phyloP scores from a whole-genome alignment of 2,329 filamentous ascomycete species.

The Sporothrix globosa region DNA sequence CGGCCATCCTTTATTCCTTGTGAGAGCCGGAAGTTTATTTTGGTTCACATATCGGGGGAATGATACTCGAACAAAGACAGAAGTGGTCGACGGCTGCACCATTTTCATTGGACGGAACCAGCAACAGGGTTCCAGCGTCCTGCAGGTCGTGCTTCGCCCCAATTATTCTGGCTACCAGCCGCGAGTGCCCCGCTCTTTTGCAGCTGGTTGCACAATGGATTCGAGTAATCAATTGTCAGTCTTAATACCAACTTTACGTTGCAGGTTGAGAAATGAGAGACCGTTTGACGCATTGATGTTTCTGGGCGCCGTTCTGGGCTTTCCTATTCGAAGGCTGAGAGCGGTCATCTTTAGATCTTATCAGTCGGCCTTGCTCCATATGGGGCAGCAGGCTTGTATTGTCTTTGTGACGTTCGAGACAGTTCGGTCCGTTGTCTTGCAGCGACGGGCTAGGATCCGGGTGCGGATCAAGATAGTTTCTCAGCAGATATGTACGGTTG shows the following conservation, averaged over 20 bases:
- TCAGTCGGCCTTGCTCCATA: constrained; percentile 14
- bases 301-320: background rate
- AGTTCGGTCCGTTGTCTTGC: background rate
- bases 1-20: background rate
- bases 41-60: too few species aligned
- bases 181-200: constrained; percentile 2
- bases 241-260: constrained; percentile 10
- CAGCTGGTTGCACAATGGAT: constrained; percentile 31
- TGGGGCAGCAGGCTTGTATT: background rate
- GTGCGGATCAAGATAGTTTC: background rate
- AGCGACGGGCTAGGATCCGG: background rate
- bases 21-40: background rate
- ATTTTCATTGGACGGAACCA: too few species aligned
- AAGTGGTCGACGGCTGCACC: background rate
- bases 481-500: background rate
- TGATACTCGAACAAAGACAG: background rate
- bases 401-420: background rate
- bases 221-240: constrained; percentile 30
- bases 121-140: background rate
- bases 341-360: background rate
- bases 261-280: constrained; percentile 8
- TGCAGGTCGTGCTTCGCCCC: constrained; percentile 1
- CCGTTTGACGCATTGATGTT: background rate
- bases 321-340: background rate
- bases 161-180: background rate